phyloP scores from a whole-genome alignment of 129 eudicot species.

The Pseudognaphalium luteoalbum region DNA sequence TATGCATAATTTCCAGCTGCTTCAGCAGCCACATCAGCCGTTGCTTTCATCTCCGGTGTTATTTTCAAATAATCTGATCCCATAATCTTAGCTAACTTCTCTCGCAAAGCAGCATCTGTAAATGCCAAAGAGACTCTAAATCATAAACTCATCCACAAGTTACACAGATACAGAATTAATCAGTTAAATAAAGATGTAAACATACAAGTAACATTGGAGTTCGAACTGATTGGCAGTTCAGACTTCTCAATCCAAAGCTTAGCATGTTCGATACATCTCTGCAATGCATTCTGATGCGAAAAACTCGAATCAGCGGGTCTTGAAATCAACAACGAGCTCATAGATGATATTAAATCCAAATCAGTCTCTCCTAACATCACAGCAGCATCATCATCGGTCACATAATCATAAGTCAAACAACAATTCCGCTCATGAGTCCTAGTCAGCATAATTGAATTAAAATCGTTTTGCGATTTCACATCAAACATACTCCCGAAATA shows the following conservation, averaged over 20 bases:
- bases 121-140: neutral
- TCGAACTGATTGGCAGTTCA: slow-evolving; percentile 49
- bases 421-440: slow-evolving; percentile 87
- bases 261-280: slow-evolving; percentile 67
- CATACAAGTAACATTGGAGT: slow-evolving; percentile 61
- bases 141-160: slow-evolving; percentile 58
- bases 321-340: slow-evolving; percentile 58
- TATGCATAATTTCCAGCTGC: slow-evolving; percentile 69
- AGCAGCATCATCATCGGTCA: slow-evolving; percentile 76
- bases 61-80: slow-evolving; percentile 67
- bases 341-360: slow-evolving; percentile 69
- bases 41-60: slow-evolving; percentile 70
- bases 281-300: slow-evolving; percentile 68
- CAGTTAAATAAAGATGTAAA: neutral
- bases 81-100: slow-evolving; percentile 71
- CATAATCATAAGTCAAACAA: slow-evolving; percentile 84
- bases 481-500: slow-evolving; percentile 88
- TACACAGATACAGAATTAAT: neutral
- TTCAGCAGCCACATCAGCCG: slow-evolving; percentile 74
- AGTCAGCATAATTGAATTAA: slow-evolving; percentile 56
- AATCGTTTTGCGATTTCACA: slow-evolving; percentile 57
- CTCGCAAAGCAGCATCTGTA: slow-evolving; percentile 74
- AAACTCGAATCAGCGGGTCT: slow-evolving; percentile 61
- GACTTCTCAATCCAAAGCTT: slow-evolving; percentile 68
- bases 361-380: slow-evolving; percentile 70